Evolutionary conservation across 1,284 basidiomycete species (phyloP).

Genomic region (Paramarasmius palmivorus): DNA sequence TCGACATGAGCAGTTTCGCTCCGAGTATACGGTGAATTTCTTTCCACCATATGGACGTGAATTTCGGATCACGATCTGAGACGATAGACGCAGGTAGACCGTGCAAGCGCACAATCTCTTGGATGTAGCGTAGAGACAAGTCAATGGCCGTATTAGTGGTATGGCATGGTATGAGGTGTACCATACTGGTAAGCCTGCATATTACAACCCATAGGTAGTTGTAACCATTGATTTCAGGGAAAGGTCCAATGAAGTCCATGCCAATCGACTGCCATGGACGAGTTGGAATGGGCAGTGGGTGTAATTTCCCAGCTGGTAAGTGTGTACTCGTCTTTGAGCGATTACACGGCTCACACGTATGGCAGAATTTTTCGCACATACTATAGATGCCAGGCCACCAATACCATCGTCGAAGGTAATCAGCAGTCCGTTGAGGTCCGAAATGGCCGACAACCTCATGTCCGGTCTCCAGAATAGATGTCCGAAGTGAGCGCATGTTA

Average conservation of each 20-base stretch:
- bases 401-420: conserved; percentile 28
- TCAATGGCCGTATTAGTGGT: conserved; percentile 17
- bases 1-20: conserved; percentile 10
- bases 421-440: conserved; percentile 21
- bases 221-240: conserved; percentile 21
- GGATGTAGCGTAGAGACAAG: conserved; percentile 20
- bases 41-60: conserved; percentile 27
- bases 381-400: conserved; percentile 34
- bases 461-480: conserved; percentile 24
- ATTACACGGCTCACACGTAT: conserved; percentile 19
- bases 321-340: conserved; percentile 11
- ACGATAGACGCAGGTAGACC: conserved; percentile 25
- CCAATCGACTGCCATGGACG: conserved; percentile 27
- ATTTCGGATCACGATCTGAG: conserved; percentile 26
- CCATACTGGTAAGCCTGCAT: conserved; percentile 19
- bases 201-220: conserved; percentile 17
- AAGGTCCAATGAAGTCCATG: conserved; percentile 29
- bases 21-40: conserved; percentile 27
- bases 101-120: conserved; percentile 25
- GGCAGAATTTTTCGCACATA: conserved; percentile 21
- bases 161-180: conserved; percentile 21
- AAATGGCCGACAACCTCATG: conserved; percentile 27
- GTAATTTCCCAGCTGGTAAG: conserved; percentile 20
- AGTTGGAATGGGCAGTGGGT: conserved; percentile 20
- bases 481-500: conserved; percentile 8